Evolutionary conservation across 2,329 filamentous ascomycete genomes (phyloP), one percentile per base, ranked within the genome.

Genomic region (Exophiala sideris): DNA sequence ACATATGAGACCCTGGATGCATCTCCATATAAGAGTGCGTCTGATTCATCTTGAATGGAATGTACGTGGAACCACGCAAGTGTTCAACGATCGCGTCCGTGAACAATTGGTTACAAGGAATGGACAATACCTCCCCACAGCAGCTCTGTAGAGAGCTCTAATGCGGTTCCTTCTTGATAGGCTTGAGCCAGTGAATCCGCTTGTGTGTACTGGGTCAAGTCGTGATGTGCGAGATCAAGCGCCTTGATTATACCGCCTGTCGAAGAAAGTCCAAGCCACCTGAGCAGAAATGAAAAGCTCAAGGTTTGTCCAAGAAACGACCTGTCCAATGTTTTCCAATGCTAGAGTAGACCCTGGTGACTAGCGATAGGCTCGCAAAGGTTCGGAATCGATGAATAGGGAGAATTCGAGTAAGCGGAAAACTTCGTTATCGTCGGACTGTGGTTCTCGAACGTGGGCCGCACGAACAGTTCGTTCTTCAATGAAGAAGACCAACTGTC

Each of bases 21-120:
- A 94, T 91, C 71, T 95, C 94, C 85, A 95, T 88, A 65, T 95
- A 92, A 64, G 84, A 79, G 67, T 84, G 82, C 65, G 82, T 81
- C 73, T 87, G 86, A 76, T 95, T 95, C 91, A 96, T 96, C 73
- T 70, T 77, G 62, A 33, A 42, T 49, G 34, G 29, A 29, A 24
- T 39, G 14, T 47, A 24, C 16, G 55, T 46, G 36, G 38, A 34
- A 16, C 29, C 36, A 33, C 41, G 21, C 38, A 29, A 33, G 24
- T 48, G 48, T 34, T 52, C 39, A 45, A 53, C 38, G 16, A 52
- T 18, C 46, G 46, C 42, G 36, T 58, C 48, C 54, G 48, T 48
- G 16, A 41, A 51, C 45, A 36, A 38, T 36, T 44, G 24, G 45
- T 38, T 47, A 34, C 38, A 50, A 57, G 51, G 41, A 57, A 60